Base-by-base conservation (phyloP, 2,329 filamentous ascomycete species). In the Hymenotorrendiella dingleyae region DNA sequence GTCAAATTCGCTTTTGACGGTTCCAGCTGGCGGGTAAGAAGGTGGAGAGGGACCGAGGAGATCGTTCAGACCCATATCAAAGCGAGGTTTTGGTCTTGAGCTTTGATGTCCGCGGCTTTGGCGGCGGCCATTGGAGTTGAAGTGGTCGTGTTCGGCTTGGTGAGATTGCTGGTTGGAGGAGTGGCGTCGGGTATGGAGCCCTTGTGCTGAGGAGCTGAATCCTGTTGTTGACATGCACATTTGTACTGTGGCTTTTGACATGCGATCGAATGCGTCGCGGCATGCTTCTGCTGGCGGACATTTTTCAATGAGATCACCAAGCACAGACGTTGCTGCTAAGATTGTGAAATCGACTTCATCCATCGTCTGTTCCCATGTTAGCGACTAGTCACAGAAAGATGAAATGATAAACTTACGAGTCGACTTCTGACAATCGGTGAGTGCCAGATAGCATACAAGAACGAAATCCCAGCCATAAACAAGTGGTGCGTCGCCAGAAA, bases 331-430 rank as follows among this genome's bases (percentile, higher is more conserved):
- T 17, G 90, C 91, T 7, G 90, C 88, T 36, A 96, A 72, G 7
- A 97, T 86, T 1, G 91, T 97, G 57, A 95, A 95, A 62, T 97
- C 91, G n/a, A 97, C 89, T 62, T 97, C 91, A 58, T 97, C 90
- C 68, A 95, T 84, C 6, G 84, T 86, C 78, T 82, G 43, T 4
- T 17, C 23, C 29, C 26, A 19, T 75, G 48, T 42, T 45, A 43
- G 36, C 17, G 32, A 22, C 20, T 24, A 28, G 44, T 52, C 39
- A 47, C 43, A n/a, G 16, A 22, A 42, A n/a, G 23, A 12, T 14
- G 9, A 22, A 5, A n/a, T 9, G 9, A 28, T 17, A 27, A 22
- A 71, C 84, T 68, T 76, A 91, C 86, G 64, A 97, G 69, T 43
- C 86, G 81, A 62, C 84, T 89, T 56, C 91, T 79, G 37, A 97